Evolutionary conservation across 805 yeast genomes (phyloP).

Genomic region (Ogataea neopini): DNA sequence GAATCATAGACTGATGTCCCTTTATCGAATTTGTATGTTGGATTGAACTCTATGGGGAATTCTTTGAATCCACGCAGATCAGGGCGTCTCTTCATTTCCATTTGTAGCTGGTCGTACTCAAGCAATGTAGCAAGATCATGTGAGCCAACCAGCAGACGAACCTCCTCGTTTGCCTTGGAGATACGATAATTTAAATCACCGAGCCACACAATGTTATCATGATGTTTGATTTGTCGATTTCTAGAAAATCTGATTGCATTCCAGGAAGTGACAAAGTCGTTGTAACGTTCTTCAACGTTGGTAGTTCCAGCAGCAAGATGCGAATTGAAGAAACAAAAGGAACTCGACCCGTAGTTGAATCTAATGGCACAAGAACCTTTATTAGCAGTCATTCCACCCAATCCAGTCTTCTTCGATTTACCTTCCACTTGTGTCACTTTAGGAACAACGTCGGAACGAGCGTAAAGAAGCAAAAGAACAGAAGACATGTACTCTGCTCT

Average conservation of each 20-base stretch:
- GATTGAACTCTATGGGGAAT: slow-evolving; percentile 71
- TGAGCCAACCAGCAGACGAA: slow-evolving; percentile 52
- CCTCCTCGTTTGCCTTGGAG: slow-evolving; percentile 68
- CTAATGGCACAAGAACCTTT: slow-evolving; percentile 96
- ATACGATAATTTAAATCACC: slow-evolving; percentile 94
- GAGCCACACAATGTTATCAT: slow-evolving; percentile 87
- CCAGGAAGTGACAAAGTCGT: slow-evolving; percentile 74
- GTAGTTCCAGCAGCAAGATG: slow-evolving; percentile 92
- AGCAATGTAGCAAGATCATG: slow-evolving; percentile 53
- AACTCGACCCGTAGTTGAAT: slow-evolving; percentile 76
- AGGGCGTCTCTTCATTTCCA: slow-evolving; percentile 69
- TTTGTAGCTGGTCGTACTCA: slow-evolving; percentile 74
- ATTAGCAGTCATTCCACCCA: slow-evolving; percentile 96
- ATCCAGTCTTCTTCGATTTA: slow-evolving; percentile 91
- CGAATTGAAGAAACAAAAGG: slow-evolving; percentile 82
- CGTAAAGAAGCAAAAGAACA: slow-evolving; percentile 62
- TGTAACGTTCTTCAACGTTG: slow-evolving; percentile 81
- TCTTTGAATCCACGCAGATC: slow-evolving; percentile 80
- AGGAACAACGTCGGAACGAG: slow-evolving; percentile 45
- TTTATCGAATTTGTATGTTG: slow-evolving; percentile 91
- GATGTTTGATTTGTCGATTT: slow-evolving; percentile 74
- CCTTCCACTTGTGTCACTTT: slow-evolving; percentile 85
- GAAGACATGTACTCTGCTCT: slow-evolving; percentile 79
- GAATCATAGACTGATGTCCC: slow-evolving; percentile 81
- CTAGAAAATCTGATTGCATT: slow-evolving; percentile 79